Base-by-base conservation (phyloP, 345 rosid species). In the Aquilaria malaccensis region DNA sequence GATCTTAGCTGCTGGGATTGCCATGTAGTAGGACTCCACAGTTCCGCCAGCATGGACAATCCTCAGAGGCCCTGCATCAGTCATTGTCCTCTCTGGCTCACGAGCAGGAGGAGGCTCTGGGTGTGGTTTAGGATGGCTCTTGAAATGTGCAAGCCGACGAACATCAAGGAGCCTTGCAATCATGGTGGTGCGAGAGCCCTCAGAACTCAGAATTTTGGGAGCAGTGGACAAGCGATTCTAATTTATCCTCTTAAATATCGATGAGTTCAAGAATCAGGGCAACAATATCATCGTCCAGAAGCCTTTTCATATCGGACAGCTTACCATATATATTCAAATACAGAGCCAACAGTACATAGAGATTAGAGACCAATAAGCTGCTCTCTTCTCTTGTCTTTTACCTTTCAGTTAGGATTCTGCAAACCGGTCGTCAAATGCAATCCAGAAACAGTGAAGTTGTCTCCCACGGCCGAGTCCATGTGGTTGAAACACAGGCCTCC, bases 21-120 rank as follows among this genome's bases (percentile, higher is more conserved):
- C 79, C 79, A 75, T 77, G 71, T 74, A 77, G 64, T 77, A 77
- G 54, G 47, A 37, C 50, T 79, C 80, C 0, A 68, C 71, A 7
- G 6, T 0, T 0, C 80, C 85, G 37, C 85, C 84, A 0, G 64
- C 66, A 12, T 70, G 84, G 46, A 81, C 78, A 14, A 81, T 76
- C 70, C 60, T 70, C 50, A 76, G 45, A 47, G 61, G 77, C 43
- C 43, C 43, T 37, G 43, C 43, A 0, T 2, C 7, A 1, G 76
- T 51, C 1, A 4, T 49, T 51, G 5, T 11, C 63, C 45, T 55
- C 0, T 13, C 59, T 11, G 14, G 63, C 58, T 51, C 56, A 0
- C 2, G 46, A 55, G 45, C 45, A 1, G 50, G 31, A 32, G 3
- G 31, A 22, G 62, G 45, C 14, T 12, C 6, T 29, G 45, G 30